A percentile compares a stretch with the other conserved stretches of the same genome.
Conservation (phyloP, 176 grass and related monocot species). For the Aegilops umbellulata region DNA sequence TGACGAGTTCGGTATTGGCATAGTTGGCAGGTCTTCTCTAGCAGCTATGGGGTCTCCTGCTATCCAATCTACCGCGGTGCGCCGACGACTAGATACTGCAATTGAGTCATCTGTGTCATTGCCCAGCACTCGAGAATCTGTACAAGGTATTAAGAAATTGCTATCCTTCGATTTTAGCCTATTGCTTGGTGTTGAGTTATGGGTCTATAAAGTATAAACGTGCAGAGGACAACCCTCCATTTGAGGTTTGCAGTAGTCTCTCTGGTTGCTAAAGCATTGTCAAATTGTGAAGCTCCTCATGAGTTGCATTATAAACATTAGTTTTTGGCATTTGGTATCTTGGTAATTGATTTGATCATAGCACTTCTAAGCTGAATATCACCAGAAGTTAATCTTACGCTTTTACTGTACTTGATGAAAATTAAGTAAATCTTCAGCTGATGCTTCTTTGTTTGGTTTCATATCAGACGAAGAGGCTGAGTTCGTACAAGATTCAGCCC, state of each 20-base stretch:
- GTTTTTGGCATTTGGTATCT: not conserved
- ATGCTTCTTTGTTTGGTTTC: slow-evolving; percentile 20
- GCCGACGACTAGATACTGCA: slow-evolving; percentile 46
- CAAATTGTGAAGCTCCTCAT: not conserved
- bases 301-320: not conserved
- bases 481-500: slow-evolving; percentile 38
- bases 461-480: slow-evolving; percentile 61
- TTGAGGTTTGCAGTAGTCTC: not conserved
- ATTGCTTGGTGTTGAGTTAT: not conserved
- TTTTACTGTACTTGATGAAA: not conserved
- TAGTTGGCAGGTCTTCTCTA: slow-evolving; percentile 24
- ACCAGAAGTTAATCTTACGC: not conserved
- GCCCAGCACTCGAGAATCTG: slow-evolving; percentile 66
- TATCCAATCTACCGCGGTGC: slow-evolving; percentile 35
- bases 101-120: slow-evolving; percentile 63
- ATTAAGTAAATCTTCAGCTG: not conserved
- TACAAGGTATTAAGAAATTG: slow-evolving; percentile 41
- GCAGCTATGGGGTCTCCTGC: slow-evolving; percentile 29
- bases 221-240: not conserved
- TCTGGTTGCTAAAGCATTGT: slow-evolving; percentile 19
- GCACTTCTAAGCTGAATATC: not conserved
- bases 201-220: not conserved
- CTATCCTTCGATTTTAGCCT: not conserved
- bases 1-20: not conserved
- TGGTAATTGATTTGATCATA: slow-evolving; percentile 1